These are phyloP conservation scores for Phialocephala sp. DNA, from an alignment of 2,329 filamentous ascomycete species.

Conservation along the genomic window DNA sequence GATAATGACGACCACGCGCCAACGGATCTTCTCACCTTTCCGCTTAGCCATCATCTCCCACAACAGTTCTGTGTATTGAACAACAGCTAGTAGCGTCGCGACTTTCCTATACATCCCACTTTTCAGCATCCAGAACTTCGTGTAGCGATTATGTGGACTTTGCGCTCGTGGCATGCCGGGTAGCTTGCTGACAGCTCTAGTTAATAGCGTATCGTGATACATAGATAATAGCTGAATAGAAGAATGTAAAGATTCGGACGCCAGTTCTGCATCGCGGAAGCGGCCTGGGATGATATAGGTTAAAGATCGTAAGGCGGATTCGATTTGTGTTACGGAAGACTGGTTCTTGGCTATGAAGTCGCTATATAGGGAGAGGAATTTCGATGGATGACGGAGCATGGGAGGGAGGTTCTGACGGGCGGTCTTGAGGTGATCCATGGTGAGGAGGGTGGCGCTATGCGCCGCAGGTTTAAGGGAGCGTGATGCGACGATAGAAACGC, in stretches of 20 bases:
- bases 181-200: slow-evolving; percentile 64
- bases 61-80: slow-evolving; percentile 93
- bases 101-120: slow-evolving; percentile 78
- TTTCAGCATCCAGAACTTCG: slow-evolving; percentile 67
- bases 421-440: slow-evolving; percentile 7
- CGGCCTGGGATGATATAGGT: slow-evolving; percentile 96
- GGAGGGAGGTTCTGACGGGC: not conserved
- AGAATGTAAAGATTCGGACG: slow-evolving; percentile 90
- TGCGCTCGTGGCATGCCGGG: slow-evolving; percentile 55
- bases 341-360: slow-evolving; percentile 96
- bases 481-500: not conserved
- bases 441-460: not conserved
- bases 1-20: slow-evolving; percentile 84
- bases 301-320: slow-evolving; percentile 87
- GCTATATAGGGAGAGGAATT: slow-evolving; percentile 75
- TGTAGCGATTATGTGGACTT: slow-evolving; percentile 68
- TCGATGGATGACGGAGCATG: slow-evolving; percentile 51
- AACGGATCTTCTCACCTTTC: slow-evolving; percentile 80
- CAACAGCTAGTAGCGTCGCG: slow-evolving; percentile 83
- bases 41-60: slow-evolving; percentile 97
- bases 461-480: slow-evolving; percentile 1
- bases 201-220: slow-evolving; percentile 89
- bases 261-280: slow-evolving; percentile 90
- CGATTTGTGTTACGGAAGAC: slow-evolving; percentile 91
- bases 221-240: slow-evolving; percentile 87